Conservation (phyloP, 208 protist species). For the Giardia duodenalis region DNA sequence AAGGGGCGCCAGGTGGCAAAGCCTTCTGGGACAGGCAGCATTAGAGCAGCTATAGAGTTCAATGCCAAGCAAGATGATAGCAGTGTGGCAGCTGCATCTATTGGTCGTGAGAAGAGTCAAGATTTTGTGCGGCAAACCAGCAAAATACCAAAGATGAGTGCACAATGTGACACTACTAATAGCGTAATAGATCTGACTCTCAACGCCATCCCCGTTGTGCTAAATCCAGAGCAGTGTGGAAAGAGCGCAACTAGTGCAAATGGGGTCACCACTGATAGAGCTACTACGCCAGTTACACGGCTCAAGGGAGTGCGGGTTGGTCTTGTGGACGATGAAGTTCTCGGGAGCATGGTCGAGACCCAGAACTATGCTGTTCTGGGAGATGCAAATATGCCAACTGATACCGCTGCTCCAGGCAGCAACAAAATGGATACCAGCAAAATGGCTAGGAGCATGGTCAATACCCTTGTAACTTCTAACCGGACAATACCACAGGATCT, state of each 20-base stretch:
- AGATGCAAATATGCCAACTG: background rate
- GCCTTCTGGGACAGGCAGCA: background rate
- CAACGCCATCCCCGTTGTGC: background rate
- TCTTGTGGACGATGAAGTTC: background rate
- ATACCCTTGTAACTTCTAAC: background rate
- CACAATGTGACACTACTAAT: background rate
- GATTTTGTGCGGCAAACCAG: background rate
- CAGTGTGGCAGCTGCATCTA: background rate
- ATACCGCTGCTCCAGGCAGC: background rate
- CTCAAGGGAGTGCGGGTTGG: background rate
- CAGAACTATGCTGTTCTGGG: background rate
- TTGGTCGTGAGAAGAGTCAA: background rate
- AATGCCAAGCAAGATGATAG: background rate
- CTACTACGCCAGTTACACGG: background rate
- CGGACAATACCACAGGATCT: no score
- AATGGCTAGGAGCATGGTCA: background rate
- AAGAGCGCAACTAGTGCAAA: no score
- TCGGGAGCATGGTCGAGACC: background rate
- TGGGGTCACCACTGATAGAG: background rate
- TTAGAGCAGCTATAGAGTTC: background rate
- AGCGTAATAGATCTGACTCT: background rate
- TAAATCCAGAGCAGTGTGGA: background rate
- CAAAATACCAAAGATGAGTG: background rate
- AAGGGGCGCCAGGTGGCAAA: background rate
- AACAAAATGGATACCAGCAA: background rate